These are phyloP conservation scores for Wickerhamomyces canadensis DNA, from an alignment of 805 yeast genomes.

Conservation along the genomic window DNA sequence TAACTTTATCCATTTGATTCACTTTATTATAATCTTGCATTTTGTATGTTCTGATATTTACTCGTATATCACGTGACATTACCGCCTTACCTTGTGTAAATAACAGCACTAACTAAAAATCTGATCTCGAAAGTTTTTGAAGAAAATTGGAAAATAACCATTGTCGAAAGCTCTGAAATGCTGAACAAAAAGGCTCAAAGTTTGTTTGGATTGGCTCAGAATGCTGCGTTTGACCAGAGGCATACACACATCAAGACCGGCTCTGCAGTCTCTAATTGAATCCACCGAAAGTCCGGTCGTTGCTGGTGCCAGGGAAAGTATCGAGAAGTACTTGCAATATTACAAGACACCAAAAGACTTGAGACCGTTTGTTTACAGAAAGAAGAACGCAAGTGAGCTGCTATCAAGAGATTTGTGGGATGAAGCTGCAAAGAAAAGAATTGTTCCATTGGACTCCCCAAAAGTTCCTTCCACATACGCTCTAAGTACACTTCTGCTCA, in stretches of 20 bases:
- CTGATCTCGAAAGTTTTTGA: no score
- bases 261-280: conserved; percentile 2
- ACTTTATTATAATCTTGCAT: no score
- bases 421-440: conserved; percentile 26
- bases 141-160: no score
- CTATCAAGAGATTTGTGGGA: conserved; percentile 36
- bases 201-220: no score
- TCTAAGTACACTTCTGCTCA: conserved; percentile 22
- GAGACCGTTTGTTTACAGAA: conserved; percentile 36
- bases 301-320: conserved; percentile 18
- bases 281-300: conserved; percentile 1
- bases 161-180: no score
- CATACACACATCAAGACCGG: conserved; percentile 10
- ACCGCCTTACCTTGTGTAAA: neutral
- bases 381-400: conserved; percentile 32
- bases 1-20: no score
- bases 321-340: conserved; percentile 29
- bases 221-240: conserved; percentile 16
- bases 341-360: conserved; percentile 27
- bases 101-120: neutral
- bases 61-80: no score
- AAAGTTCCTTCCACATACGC: conserved; percentile 23
- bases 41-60: no score
- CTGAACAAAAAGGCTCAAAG: neutral
- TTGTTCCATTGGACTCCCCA: conserved; percentile 29